Evolutionary conservation across 768 basidiomycete genomes (phyloP).

Genomic region (Calocera viscosa): DNA sequence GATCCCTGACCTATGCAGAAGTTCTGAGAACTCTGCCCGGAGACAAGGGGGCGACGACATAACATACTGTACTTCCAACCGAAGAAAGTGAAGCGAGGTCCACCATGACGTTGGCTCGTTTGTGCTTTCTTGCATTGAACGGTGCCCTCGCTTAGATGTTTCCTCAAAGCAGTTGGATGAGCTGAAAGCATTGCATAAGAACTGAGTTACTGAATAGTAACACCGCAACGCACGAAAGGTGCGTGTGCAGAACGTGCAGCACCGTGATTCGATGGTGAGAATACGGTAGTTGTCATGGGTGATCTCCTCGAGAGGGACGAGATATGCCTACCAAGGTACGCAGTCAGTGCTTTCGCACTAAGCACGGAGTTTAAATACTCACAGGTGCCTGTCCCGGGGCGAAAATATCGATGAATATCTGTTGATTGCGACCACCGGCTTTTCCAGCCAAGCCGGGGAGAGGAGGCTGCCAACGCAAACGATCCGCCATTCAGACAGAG

Average conservation of each 20-base stretch:
- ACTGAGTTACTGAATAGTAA: not conserved
- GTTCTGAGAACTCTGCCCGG: not conserved
- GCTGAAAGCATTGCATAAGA: not conserved
- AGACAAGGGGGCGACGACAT: not conserved
- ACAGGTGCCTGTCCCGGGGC: not conserved
- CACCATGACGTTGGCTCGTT: not conserved
- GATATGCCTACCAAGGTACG: not conserved
- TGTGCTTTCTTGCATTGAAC: conserved; percentile 3
- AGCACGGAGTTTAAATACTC: not conserved
- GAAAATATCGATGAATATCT: conserved; percentile 1
- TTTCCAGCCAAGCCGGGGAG: not conserved
- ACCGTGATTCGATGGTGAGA: conserved; percentile 5
- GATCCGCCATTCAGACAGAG: not conserved
- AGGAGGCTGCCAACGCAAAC: not conserved
- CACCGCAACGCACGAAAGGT: not conserved
- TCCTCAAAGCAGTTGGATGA: not conserved
- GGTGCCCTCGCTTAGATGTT: conserved; percentile 1
- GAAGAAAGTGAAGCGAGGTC: not conserved
- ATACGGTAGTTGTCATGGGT: not conserved
- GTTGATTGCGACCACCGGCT: not conserved
- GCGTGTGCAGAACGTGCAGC: conserved; percentile 7
- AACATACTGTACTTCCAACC: conserved; percentile 2
- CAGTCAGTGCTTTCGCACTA: not conserved
- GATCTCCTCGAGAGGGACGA: not conserved
- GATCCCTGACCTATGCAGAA: conserved; percentile 1